Conservation (phyloP, 73 alveolate genomes). For the Loxodes magnus region DNA sequence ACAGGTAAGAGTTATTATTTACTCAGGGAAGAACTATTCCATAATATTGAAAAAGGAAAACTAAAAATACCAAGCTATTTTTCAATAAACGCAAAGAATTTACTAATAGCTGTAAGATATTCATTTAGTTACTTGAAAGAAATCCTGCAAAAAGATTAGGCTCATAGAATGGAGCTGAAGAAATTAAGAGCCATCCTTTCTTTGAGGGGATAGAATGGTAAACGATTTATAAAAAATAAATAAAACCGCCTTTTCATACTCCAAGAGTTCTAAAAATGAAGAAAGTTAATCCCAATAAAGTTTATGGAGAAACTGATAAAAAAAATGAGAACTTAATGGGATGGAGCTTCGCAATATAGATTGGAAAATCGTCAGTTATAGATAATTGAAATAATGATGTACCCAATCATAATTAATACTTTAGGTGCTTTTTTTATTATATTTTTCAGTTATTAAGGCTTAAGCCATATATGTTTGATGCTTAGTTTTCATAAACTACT, state of each 20-base stretch:
- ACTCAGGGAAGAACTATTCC: constrained; percentile 79
- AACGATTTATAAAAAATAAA: constrained; percentile 22
- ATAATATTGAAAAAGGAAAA: constrained; percentile 78
- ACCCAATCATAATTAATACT: too few relatives aligned
- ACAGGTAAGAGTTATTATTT: constrained; percentile 18
- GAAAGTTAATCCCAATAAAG: too few relatives aligned
- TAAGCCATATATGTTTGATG: too few relatives aligned
- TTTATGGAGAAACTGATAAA: too few relatives aligned
- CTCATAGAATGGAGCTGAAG: constrained; percentile 52
- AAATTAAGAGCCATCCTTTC: constrained; percentile 68
- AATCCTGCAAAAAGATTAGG: constrained; percentile 76
- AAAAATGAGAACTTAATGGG: too few relatives aligned
- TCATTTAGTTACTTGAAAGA: constrained; percentile 40
- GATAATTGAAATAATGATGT: too few relatives aligned
- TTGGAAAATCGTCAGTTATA: too few relatives aligned
- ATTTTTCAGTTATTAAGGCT: too few relatives aligned
- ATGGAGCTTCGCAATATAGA: too few relatives aligned
- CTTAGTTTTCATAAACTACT: too few relatives aligned
- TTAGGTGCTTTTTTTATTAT: too few relatives aligned
- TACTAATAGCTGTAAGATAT: constrained; percentile 38
- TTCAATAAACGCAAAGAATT: constrained; percentile 57
- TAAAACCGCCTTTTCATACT: constrained; percentile 23
- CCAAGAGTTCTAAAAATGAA: not conserved
- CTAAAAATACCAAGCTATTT: constrained; percentile 69
- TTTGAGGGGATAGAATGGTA: constrained; percentile 68